These are phyloP conservation scores for Talaromyces sp. DNA, from an alignment of 2,329 filamentous ascomycete genomes.

Conservation along the genomic window DNA sequence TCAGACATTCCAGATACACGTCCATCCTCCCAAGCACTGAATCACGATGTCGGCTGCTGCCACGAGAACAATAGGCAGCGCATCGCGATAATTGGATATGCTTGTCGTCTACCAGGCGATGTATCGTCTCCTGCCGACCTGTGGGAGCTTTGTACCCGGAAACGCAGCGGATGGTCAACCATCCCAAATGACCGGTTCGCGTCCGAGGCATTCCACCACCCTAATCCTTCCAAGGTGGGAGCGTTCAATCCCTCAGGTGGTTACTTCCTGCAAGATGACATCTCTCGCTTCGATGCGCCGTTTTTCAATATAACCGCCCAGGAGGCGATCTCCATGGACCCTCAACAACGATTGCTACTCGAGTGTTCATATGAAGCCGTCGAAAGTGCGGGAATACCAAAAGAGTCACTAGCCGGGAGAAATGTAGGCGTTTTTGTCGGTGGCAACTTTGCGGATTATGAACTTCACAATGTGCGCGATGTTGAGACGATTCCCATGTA, in stretches of 20 bases:
- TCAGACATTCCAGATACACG: background rate
- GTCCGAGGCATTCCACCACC: constrained; percentile 15
- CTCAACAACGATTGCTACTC: constrained; percentile 21
- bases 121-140: constrained; percentile 14
- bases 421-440: constrained; percentile 21
- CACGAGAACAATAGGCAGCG: background rate
- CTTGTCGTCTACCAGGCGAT: constrained; percentile 17
- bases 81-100: constrained; percentile 18
- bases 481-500: constrained; percentile 18
- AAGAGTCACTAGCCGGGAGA: constrained; percentile 25
- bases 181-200: constrained; percentile 14
- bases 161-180: constrained; percentile 14
- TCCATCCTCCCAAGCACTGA: constrained; percentile 15
- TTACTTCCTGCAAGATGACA: constrained; percentile 15
- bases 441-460: constrained; percentile 14
- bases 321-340: constrained; percentile 21
- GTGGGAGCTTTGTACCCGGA: constrained; percentile 21
- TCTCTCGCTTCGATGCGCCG: constrained; percentile 18
- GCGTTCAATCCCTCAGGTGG: constrained; percentile 12
- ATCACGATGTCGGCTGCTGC: constrained; percentile 16
- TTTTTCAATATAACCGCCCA: constrained; percentile 20
- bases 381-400: constrained; percentile 26
- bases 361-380: constrained; percentile 33
- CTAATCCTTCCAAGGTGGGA: constrained; percentile 11
- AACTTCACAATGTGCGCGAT: constrained; percentile 15